These are phyloP conservation scores for Colletotrichum destructivum DNA, from an alignment of 2,329 filamentous ascomycete genomes.

Conservation along the genomic window DNA sequence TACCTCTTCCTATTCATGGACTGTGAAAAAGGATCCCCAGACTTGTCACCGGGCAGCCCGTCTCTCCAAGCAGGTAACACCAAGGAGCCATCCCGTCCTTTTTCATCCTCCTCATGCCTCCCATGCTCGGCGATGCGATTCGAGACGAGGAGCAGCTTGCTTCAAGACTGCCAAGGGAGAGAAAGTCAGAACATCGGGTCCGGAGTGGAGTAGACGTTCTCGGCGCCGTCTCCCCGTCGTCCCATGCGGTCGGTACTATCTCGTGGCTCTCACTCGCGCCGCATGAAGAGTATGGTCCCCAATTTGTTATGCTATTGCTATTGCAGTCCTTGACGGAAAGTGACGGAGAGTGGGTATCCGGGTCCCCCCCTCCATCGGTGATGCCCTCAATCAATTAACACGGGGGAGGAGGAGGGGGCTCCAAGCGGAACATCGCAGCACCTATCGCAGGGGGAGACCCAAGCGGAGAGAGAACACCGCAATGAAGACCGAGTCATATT, in stretches of 20 bases:
- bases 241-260: neutral
- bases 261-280: neutral
- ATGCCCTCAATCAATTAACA: neutral
- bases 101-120: neutral
- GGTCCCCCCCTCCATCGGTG: neutral
- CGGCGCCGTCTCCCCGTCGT: neutral
- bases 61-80: neutral
- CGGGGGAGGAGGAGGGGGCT: neutral
- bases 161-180: neutral
- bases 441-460: neutral
- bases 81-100: neutral
- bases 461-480: neutral
- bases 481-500: constrained; percentile 2
- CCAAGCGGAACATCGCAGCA: neutral
- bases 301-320: neutral
- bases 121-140: neutral
- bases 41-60: neutral
- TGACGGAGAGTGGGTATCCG: neutral
- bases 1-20: neutral
- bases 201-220: neutral
- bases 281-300: neutral
- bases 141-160: constrained; percentile 4
- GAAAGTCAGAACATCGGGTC: constrained; percentile 7
- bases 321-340: neutral
- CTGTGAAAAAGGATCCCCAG: neutral